Evolutionary conservation across 225 moss, liverwort and hornwort species (phyloP).

Genomic region (Neckera pumila): DNA sequence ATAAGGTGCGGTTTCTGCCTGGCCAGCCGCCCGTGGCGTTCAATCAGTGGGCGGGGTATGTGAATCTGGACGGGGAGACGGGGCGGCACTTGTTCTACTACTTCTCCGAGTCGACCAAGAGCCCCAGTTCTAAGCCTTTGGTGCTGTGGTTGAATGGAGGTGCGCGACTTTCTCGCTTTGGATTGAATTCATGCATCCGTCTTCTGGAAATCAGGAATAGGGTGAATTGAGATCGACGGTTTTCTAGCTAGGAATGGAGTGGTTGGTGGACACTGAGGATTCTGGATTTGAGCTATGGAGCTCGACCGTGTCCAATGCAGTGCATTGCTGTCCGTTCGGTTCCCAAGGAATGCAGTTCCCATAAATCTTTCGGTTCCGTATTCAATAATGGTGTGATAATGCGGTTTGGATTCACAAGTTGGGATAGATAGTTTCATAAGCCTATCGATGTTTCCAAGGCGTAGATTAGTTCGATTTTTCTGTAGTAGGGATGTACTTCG

Average conservation of each 20-base stretch:
- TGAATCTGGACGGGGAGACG: slow-evolving; percentile 4
- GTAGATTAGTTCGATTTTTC: background rate
- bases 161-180: background rate
- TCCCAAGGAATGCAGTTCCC: background rate
- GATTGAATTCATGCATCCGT: background rate
- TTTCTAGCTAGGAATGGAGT: background rate
- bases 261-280: background rate
- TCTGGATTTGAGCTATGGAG: background rate
- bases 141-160: slow-evolving; percentile 87
- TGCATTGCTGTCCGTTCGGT: background rate
- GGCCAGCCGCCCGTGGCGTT: slow-evolving; percentile 16
- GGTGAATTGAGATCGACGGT: background rate
- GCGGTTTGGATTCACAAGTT: background rate
- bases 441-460: background rate
- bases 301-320: background rate
- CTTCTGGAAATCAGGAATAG: background rate
- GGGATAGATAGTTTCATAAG: background rate
- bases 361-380: background rate
- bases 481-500: too few relatives aligned
- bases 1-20: slow-evolving; percentile 4
- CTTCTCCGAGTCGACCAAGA: slow-evolving; percentile 44
- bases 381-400: background rate
- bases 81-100: slow-evolving; percentile 62
- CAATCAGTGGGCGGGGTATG: slow-evolving; percentile 23
- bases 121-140: slow-evolving; percentile 40